These are phyloP conservation scores for Zymoseptoria pseudotritici DNA, from an alignment of 2,329 filamentous ascomycete species.

Conservation along the genomic window DNA sequence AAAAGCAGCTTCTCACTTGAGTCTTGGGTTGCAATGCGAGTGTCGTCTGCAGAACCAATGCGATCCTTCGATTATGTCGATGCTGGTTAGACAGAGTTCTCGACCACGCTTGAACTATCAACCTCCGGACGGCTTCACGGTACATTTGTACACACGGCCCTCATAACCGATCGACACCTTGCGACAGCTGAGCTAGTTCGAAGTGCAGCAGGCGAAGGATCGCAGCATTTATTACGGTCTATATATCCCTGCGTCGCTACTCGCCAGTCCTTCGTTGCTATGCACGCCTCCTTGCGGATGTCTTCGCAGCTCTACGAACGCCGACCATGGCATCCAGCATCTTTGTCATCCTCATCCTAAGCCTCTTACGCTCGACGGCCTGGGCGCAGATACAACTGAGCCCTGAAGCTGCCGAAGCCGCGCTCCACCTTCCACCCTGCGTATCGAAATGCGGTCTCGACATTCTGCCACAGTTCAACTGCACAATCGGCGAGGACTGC, in stretches of 20 bases:
- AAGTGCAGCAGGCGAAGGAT: background rate
- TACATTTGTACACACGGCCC: background rate
- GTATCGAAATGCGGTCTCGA: constrained; percentile 1
- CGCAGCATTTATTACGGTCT: background rate
- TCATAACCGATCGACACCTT: background rate
- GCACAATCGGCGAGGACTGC: background rate
- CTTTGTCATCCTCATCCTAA: background rate
- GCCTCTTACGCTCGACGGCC: background rate
- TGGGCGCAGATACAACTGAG: background rate
- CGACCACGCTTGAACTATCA: background rate
- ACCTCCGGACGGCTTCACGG: background rate
- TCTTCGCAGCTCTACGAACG: background rate
- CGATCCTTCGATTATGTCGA: background rate
- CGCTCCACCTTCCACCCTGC: constrained; percentile 1
- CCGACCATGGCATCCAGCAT: background rate
- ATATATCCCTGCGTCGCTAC: background rate
- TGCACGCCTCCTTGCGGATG: background rate
- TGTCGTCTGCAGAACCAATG: background rate
- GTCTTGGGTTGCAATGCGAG: background rate
- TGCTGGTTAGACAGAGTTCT: background rate
- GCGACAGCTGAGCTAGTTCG: background rate
- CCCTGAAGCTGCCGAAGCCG: background rate
- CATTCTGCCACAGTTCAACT: constrained; percentile 5
- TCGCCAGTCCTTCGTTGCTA: background rate
- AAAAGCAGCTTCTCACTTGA: background rate